Conservation (phyloP, 2,329 filamentous ascomycete species). For the Monosporascus sp. region DNA sequence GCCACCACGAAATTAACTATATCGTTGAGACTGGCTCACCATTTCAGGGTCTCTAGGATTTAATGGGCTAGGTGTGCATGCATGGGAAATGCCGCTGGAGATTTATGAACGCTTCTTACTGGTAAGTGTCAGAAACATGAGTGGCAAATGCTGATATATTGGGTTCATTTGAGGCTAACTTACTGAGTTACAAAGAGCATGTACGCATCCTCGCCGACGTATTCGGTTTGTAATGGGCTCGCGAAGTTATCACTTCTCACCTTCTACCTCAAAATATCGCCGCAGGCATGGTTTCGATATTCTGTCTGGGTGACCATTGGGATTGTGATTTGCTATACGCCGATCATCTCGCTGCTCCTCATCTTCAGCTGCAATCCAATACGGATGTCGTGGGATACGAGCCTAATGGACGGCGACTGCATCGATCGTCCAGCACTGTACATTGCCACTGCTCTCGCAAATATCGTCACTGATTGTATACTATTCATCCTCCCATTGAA, state of each 20-base stretch:
- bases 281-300: conserved; percentile 14
- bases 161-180: too few species aligned
- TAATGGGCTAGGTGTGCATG: conserved; percentile 5
- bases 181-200: background rate
- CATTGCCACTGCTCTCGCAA: conserved; percentile 30
- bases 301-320: conserved; percentile 14
- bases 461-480: conserved; percentile 39
- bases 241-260: conserved; percentile 22
- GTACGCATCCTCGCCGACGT: background rate
- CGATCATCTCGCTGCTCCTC: conserved; percentile 17
- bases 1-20: background rate
- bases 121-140: conserved; percentile 3
- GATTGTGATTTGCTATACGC: conserved; percentile 14
- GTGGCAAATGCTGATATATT: background rate
- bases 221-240: conserved; percentile 14
- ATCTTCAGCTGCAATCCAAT: conserved; percentile 22
- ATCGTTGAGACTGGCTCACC: background rate
- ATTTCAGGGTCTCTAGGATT: conserved; percentile 1
- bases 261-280: conserved; percentile 20
- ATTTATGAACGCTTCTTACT: conserved; percentile 6
- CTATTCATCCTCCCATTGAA: conserved; percentile 38
- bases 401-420: conserved; percentile 10
- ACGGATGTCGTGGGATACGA: conserved; percentile 12
- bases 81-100: conserved; percentile 12
- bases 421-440: conserved; percentile 5